Percentiles rank a stretch among this genome's conserved stretches.
phyloP scores from a whole-genome alignment of 371 early-diverging fungal species.

The Phascolomyces articulosus region DNA sequence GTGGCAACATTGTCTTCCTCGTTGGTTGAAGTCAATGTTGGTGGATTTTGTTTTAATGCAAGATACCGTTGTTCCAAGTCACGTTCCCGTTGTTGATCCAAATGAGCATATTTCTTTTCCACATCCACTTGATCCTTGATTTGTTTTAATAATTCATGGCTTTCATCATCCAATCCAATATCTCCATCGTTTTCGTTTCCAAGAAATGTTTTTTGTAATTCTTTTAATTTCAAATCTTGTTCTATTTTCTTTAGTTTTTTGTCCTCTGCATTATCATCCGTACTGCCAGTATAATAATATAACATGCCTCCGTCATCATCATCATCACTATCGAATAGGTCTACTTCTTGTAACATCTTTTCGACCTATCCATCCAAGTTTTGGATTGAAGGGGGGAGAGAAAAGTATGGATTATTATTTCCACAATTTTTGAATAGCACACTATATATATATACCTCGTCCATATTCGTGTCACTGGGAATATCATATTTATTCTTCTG shows the following conservation, averaged over 20 bases:
- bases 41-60: constrained; percentile 30
- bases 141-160: constrained; percentile 35
- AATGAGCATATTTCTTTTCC: constrained; percentile 43
- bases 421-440: background rate
- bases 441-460: constrained; percentile 1
- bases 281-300: too few species aligned
- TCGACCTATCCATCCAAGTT: constrained; percentile 14
- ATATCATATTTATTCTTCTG: constrained; percentile 17
- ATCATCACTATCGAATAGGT: constrained; percentile 1
- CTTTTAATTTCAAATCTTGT: background rate
- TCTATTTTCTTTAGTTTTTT: too few species aligned
- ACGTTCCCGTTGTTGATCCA: constrained; percentile 33
- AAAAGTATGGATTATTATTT: too few species aligned
- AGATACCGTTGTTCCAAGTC: constrained; percentile 41
- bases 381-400: too few species aligned
- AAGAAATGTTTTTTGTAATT: constrained; percentile 20
- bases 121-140: constrained; percentile 41
- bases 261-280: too few species aligned
- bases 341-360: constrained; percentile 18
- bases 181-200: constrained; percentile 11
- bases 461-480: constrained; percentile 21
- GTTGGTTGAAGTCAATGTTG: background rate
- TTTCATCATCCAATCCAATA: constrained; percentile 30
- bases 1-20: too few species aligned
- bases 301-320: constrained; percentile 20